A percentile compares a stretch with the other conserved stretches of the same genome.
Evolutionary conservation across 768 basidiomycete species (phyloP).

Genomic region (Pholiota microspora): DNA sequence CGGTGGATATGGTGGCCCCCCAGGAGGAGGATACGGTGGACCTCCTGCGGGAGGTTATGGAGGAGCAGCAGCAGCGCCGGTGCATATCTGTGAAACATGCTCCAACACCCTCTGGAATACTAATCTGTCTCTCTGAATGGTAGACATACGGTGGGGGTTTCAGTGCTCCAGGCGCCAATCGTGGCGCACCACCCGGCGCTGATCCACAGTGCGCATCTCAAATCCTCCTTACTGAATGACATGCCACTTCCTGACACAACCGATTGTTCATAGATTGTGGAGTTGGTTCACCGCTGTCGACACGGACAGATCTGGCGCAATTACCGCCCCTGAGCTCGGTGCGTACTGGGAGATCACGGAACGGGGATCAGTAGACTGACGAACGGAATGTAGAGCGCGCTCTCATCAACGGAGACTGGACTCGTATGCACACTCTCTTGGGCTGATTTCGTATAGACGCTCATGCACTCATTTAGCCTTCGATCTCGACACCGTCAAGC

Average conservation of each 20-base stretch:
- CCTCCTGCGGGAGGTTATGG: slow-evolving; percentile 25
- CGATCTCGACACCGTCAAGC: slow-evolving; percentile 83
- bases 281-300: slow-evolving; percentile 72
- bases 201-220: slow-evolving; percentile 65
- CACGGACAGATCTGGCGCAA: slow-evolving; percentile 63
- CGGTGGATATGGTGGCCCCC: slow-evolving; percentile 7
- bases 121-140: not conserved
- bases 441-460: not conserved
- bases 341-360: too few relatives aligned
- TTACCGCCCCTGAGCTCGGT: slow-evolving; percentile 68
- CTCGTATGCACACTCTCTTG: slow-evolving; percentile 46
- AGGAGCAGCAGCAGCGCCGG: slow-evolving; percentile 6
- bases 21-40: slow-evolving; percentile 14
- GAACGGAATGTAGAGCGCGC: slow-evolving; percentile 35
- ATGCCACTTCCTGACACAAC: not conserved
- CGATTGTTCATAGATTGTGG: slow-evolving; percentile 53
- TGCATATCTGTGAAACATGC: not conserved
- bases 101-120: too few relatives aligned
- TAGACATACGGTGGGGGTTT: slow-evolving; percentile 41
- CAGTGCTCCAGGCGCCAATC: slow-evolving; percentile 28
- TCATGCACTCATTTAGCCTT: slow-evolving; percentile 51
- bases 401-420: slow-evolving; percentile 68
- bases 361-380: too few relatives aligned
- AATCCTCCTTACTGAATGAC: not conserved
- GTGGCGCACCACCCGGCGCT: slow-evolving; percentile 59